Base-by-base conservation (phyloP, 805 yeast genomes). In the Jamesozyma spencerorum region DNA sequence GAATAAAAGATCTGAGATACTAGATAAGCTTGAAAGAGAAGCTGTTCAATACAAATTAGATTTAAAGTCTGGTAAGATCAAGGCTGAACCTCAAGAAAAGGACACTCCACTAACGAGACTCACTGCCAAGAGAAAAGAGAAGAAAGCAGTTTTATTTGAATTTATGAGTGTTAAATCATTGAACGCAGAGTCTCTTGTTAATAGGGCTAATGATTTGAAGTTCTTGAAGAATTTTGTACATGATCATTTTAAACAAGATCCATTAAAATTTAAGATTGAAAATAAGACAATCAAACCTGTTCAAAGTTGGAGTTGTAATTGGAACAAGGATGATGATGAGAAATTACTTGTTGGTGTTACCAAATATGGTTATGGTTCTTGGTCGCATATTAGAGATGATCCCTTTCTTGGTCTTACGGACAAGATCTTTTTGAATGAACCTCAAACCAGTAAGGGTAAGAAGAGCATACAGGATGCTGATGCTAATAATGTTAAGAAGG, bases 321-420 rank as follows among this genome's bases (percentile, higher is more conserved):
- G 99, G 99, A 69, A 70, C 2, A 69, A 71, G 12, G 75, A 70
- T 26, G 95, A 92, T 57, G 99, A 92, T 60, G 83, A 87, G 38
- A 83, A 79, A 77, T 69, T 92, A 40, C 61, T 92, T 45, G 75
- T 84, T 28, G 99, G 99, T 47, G 83, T 90, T 18, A 73, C 75
- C 55, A 87, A 85, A 63, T 88, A 88, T 62, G 99, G 99, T 0
- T 88, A 86, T 60, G 97, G 97, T 14, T 80, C 95, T 1, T 92
- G 98, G 98, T 59, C 73, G 2, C 88, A 84, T 55, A 88, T 92
- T 35, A 72, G 98, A 56, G 99, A 92, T 64, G 98, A 92, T 63
- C 97, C 98, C 2, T 72, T 85, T 39, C 70, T 92, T 43, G 88
- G 87, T 10, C 68, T 92, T 45, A 83, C 85, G 46, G 85, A 86